phyloP scores from a whole-genome alignment of 208 protist genomes.

The Angomonas deanei region DNA sequence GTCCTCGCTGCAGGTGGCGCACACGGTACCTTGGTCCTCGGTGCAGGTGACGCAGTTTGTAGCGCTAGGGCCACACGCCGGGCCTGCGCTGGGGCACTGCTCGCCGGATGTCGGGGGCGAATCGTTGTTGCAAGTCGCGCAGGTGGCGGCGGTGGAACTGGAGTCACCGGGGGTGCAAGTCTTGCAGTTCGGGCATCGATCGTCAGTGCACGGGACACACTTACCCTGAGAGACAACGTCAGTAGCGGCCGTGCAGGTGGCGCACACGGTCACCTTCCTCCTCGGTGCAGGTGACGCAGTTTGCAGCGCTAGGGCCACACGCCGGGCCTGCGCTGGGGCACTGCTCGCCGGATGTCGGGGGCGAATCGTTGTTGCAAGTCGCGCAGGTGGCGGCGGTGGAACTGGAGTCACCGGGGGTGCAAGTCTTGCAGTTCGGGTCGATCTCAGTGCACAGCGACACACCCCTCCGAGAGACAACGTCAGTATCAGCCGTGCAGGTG shows the following conservation, averaged over 20 bases:
- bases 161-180: too few relatives aligned
- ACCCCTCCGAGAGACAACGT: too few relatives aligned
- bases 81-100: not conserved
- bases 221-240: not conserved
- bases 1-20: too few relatives aligned
- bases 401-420: too few relatives aligned
- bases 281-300: not conserved
- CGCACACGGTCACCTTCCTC: not conserved
- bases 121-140: not conserved
- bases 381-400: not conserved
- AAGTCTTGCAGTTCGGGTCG: too few relatives aligned
- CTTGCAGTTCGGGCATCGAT: too few relatives aligned
- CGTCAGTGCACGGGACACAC: not conserved
- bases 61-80: too few relatives aligned
- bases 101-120: not conserved
- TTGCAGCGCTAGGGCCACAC: not conserved
- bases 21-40: too few relatives aligned
- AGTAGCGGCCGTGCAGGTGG: not conserved
- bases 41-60: too few relatives aligned
- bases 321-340: not conserved
- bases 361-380: not conserved
- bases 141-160: not conserved
- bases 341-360: not conserved
- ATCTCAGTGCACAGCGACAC: too few relatives aligned
- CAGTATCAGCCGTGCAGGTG: not conserved